Conservation (phyloP, 116 monocot species). For the Trichopus zeylanicus region DNA sequence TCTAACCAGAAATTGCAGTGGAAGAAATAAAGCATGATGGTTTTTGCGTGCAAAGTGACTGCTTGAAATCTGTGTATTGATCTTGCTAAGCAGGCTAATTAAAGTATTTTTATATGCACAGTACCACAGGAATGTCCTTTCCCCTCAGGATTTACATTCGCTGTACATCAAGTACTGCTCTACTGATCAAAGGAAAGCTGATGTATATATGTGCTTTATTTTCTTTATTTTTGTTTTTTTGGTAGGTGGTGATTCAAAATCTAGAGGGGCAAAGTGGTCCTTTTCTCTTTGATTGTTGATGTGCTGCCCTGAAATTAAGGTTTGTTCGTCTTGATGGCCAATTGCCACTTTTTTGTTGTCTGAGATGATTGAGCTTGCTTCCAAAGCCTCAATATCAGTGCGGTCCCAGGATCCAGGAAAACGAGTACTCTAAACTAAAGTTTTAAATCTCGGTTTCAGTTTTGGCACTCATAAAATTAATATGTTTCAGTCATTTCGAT, state of each 20-base stretch:
- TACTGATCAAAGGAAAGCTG: slow-evolving; percentile 11
- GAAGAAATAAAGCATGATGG: slow-evolving; percentile 7
- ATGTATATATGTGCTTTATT: slow-evolving; percentile 15
- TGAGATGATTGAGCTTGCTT: no score
- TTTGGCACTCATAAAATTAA: no score
- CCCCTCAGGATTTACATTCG: neutral
- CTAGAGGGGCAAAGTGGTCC: no score
- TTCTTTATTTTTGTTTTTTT: neutral
- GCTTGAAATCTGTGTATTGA: slow-evolving; percentile 6
- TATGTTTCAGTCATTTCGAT: no score
- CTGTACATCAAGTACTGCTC: slow-evolving; percentile 13
- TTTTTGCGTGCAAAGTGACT: slow-evolving; percentile 2
- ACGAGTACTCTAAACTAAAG: no score
- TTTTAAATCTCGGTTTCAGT: no score
- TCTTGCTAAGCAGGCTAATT: slow-evolving; percentile 12
- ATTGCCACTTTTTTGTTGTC: no score
- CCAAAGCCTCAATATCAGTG: no score
- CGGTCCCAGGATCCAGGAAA: no score
- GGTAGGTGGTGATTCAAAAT: neutral
- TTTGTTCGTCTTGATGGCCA: no score
- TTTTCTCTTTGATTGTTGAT: no score
- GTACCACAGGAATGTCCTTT: slow-evolving; percentile 15
- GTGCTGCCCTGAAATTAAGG: no score
- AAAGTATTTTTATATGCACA: slow-evolving; percentile 18
- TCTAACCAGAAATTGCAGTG: slow-evolving; percentile 12